A percentile compares a stretch with the other conserved stretches of the same genome.
Conservation (phyloP, 805 yeast species). For the Candida endomychidarum region DNA sequence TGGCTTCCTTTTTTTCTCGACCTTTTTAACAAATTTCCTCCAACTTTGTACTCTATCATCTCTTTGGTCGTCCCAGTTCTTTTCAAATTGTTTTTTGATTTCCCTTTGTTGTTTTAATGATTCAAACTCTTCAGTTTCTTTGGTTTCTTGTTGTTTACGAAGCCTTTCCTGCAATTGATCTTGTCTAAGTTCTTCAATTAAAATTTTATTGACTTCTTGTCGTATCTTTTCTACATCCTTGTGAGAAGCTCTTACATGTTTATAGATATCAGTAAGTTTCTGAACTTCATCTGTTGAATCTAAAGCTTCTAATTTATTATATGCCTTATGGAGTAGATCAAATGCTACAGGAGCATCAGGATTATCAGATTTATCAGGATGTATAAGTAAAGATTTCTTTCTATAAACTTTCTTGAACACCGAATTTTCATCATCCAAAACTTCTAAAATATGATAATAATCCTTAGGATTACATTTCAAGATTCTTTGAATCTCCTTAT, state of each 20-base stretch:
- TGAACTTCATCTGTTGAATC: slow-evolving; percentile 17
- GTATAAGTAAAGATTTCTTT: slow-evolving; percentile 60
- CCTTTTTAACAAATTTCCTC: slow-evolving; percentile 49
- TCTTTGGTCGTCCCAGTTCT: slow-evolving; percentile 61
- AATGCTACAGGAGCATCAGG: slow-evolving; percentile 64
- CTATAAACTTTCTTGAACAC: slow-evolving; percentile 51
- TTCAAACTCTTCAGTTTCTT: slow-evolving; percentile 23
- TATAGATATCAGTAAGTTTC: slow-evolving; percentile 30
- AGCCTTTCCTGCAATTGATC: slow-evolving; percentile 25
- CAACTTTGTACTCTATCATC: slow-evolving; percentile 60
- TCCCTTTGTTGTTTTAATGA: slow-evolving; percentile 42
- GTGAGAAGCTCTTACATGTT: slow-evolving; percentile 15
- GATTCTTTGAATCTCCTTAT: slow-evolving; percentile 58
- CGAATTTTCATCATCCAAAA: slow-evolving; percentile 30
- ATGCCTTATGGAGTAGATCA: slow-evolving; percentile 41
- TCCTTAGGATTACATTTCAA: slow-evolving; percentile 48
- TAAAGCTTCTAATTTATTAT: neutral
- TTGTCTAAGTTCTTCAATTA: slow-evolving; percentile 37
- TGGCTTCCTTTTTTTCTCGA: slow-evolving; percentile 46
- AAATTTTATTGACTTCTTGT: slow-evolving; percentile 41
- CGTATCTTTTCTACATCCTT: slow-evolving; percentile 22
- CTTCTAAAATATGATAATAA: slow-evolving; percentile 53
- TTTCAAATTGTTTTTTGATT: slow-evolving; percentile 41
- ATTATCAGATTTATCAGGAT: slow-evolving; percentile 64
- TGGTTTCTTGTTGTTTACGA: slow-evolving; percentile 29